Evolutionary conservation across 768 basidiomycete genomes (phyloP).

Genomic region (Lyophyllum shimeji): DNA sequence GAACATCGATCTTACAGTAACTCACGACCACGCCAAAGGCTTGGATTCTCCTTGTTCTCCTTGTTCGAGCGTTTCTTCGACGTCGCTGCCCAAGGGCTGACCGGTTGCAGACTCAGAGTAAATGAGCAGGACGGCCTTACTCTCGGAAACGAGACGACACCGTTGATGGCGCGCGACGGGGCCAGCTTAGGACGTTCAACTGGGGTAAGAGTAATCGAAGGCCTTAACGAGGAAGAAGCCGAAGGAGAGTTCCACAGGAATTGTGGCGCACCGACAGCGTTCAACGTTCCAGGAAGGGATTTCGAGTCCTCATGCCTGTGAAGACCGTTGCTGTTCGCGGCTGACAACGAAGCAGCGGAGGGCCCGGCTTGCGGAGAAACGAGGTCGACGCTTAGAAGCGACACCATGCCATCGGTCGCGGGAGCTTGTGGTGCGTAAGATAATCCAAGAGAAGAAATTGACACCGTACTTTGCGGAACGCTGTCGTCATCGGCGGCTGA

Average conservation of each 20-base stretch:
- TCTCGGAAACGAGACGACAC: background rate
- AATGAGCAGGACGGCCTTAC: background rate
- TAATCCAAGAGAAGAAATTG: background rate
- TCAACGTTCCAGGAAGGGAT: background rate
- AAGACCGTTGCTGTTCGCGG: background rate
- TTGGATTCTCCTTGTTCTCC: background rate
- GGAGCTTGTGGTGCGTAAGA: no score
- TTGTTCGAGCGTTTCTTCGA: constrained; percentile 1
- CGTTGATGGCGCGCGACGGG: background rate
- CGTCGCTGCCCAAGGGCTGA: background rate
- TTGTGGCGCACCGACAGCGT: background rate
- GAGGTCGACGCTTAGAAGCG: background rate
- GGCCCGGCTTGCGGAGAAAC: background rate
- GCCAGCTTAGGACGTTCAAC: background rate
- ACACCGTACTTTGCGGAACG: background rate
- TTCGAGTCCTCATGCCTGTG: background rate
- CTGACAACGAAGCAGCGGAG: background rate
- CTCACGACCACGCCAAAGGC: background rate
- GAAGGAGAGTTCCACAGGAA: background rate
- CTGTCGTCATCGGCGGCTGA: background rate
- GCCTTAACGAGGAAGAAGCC: background rate
- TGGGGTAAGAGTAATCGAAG: background rate
- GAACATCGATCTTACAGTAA: background rate
- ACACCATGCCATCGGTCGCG: background rate
- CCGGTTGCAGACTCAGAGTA: background rate